A percentile compares a stretch with the other conserved stretches of the same genome.
Conservation (phyloP, 352 stramenopile species). For the Bremia lactucae region DNA sequence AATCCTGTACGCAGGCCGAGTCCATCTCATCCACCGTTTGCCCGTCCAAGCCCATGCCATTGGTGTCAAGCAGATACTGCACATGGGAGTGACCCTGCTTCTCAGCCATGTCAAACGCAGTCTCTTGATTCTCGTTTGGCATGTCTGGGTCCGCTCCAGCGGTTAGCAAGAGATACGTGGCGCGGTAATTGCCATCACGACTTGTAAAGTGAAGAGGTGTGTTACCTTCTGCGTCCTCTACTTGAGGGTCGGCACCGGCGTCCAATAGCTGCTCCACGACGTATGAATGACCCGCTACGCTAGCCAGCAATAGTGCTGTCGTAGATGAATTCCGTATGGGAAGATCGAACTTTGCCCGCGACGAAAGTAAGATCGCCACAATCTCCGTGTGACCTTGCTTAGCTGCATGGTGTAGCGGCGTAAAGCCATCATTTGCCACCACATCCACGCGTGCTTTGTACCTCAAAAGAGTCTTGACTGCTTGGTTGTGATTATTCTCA, state of each 20-base stretch:
- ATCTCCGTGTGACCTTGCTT: constrained; percentile 42
- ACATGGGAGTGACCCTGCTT: constrained; percentile 56
- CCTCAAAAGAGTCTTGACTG: constrained; percentile 47
- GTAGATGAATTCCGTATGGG: constrained; percentile 28
- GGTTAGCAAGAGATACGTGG: constrained; percentile 71
- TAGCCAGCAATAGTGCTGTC: constrained; percentile 67
- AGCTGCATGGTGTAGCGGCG: constrained; percentile 50
- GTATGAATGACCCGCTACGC: constrained; percentile 36
- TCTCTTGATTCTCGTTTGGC: constrained; percentile 71
- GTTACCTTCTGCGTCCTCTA: constrained; percentile 70
- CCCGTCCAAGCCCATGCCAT: constrained; percentile 44
- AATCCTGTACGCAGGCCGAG: constrained; percentile 48
- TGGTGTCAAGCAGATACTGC: constrained; percentile 71
- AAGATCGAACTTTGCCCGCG: constrained; percentile 39
- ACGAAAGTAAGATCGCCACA: constrained; percentile 32
- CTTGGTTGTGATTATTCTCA: constrained; percentile 45
- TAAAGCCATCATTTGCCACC: constrained; percentile 31
- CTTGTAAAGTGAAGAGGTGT: constrained; percentile 73
- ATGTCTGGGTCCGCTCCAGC: constrained; percentile 76
- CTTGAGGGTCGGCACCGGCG: constrained; percentile 57
- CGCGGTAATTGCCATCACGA: constrained; percentile 61
- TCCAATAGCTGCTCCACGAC: constrained; percentile 68
- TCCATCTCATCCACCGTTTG: constrained; percentile 52
- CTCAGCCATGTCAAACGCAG: constrained; percentile 68
- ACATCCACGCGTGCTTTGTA: constrained; percentile 41